Evolutionary conservation across 2,329 filamentous ascomycete species (phyloP), one percentile per base, ranked within the genome.

Genomic region (Paramyrothecium sp.): DNA sequence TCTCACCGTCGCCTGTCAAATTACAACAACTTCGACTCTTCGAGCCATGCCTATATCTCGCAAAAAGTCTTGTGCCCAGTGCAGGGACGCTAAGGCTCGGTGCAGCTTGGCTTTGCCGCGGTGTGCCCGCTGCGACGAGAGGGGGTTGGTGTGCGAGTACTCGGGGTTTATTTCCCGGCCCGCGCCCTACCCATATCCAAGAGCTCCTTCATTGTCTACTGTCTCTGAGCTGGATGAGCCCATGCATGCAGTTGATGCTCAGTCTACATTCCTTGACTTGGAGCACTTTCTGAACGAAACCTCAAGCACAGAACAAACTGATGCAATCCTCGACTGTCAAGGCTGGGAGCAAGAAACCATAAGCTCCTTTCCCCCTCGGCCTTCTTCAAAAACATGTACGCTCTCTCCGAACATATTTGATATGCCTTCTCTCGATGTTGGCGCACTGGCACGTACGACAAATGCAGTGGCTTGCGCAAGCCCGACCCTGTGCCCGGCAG

Each of bases 1-100:
- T 23, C 51, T n/a, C n/a, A n/a, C n/a, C n/a, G n/a, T n/a, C 33
- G 22, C 54, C 17, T 47, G 17, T 7, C 33, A 13, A 53, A 33
- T 38, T 52, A 26, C 12, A n/a, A 50, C 26, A 22, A 16, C 19
- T 34, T 26, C 16, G 16, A 21, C 44, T 26, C 41, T 12, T 19
- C n/a, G n/a, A 46, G 51, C 20, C 2, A 63, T 63, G 60, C 61
- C 60, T 2, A 30, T 63, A 19, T 59, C 60, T 10, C 53, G 61
- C 11, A 58, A 60, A 23, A 63, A 58, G 44, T 56, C 61, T n/a
- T 63, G 61, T 23, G 48, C 46, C n/a, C 56, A 50, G 13, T 63
- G 61, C 56, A 49, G 61, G 11, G 52, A 50, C 3, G 46, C 56
- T 33, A 63, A 62, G 44, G 46, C 58, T n/a, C 56, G 58, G 20